Evolutionary conservation across 371 early-diverging fungal genomes (phyloP).

Genomic region (Mucor indicus): DNA sequence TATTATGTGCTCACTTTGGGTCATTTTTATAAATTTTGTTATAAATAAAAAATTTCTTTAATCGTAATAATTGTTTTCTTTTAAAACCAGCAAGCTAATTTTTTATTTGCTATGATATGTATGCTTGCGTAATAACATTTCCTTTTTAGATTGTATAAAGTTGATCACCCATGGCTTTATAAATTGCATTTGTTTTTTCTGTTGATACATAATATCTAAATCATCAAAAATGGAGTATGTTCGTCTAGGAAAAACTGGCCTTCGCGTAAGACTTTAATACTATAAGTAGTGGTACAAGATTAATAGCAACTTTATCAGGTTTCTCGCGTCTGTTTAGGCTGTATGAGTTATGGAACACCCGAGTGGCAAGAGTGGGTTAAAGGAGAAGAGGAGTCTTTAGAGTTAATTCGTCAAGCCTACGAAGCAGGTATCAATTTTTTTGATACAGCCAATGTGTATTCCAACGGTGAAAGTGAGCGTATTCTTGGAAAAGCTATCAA

Average conservation of each 20-base stretch:
- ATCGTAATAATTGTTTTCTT: no score
- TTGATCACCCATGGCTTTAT: no score
- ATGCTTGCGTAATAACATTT: no score
- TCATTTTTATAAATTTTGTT: no score
- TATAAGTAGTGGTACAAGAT: neutral
- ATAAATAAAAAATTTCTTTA: no score
- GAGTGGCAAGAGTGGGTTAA: slow-evolving; percentile 12
- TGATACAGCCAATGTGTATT: slow-evolving; percentile 34
- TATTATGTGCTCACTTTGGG: no score
- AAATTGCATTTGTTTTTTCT: no score
- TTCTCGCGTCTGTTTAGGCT: slow-evolving; percentile 6
- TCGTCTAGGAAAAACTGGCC: slow-evolving; percentile 6
- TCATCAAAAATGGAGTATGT: slow-evolving; percentile 6
- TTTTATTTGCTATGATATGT: no score
- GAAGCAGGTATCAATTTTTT: slow-evolving; percentile 49
- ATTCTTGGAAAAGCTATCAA: slow-evolving; percentile 36
- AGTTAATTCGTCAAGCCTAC: slow-evolving; percentile 37
- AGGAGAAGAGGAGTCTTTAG: slow-evolving; percentile 30
- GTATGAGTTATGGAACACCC: slow-evolving; percentile 4
- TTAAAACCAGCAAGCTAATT: no score
- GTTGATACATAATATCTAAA: no score
- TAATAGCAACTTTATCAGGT: neutral
- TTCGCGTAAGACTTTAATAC: neutral
- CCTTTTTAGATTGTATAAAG: no score
- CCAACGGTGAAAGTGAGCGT: slow-evolving; percentile 34